Base-by-base conservation (phyloP, 1,139 yeast genomes). In the Pichia sp. region DNA sequence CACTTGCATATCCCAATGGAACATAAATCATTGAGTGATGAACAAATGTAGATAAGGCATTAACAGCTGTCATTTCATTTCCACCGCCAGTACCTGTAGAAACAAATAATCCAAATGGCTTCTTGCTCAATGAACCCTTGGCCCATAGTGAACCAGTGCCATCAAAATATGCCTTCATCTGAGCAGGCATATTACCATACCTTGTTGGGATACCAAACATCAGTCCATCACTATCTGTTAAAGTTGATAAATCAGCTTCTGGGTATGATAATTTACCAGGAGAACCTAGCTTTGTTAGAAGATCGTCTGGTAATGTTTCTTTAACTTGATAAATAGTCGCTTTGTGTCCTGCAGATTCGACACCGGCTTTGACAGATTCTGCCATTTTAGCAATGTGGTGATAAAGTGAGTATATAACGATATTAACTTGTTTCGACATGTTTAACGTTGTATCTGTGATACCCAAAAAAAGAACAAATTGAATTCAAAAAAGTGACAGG, bases 81-180 rank as follows among this genome's bases (percentile, higher is more conserved):
- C 89, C 89, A 65, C 94, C 94, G 61, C 90, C 90, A 47, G 88
- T 76, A 60, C 90, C 90, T 37, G 95, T 85, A 43, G 85, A 74
- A 48, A 81, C 82, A 60, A 86, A 85, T 47, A 81, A 63, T 59
- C 90, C 90, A 39, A 84, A 87, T 56, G 76, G 76, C 68, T 85
- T 85, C 60, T 90, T 90, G 58, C 74, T 68, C 51, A 85, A 71
- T 47, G 80, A 79, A 63, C 94, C 92, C 45, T 65, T 53, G 45
- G 84, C 87, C 95, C 95, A 85, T 54, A 85, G 69, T 39, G 85
- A 84, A 59, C 92, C 92, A 46, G 92, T 84, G 44, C 75, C 65
- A 63, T 85, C 94, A 84, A 88, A 80, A 73, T 82, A 85, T 12
- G 88, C 68, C 68, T 81, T 80, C 77, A 81, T 80, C 70, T 85